Percentiles rank a stretch among this genome's conserved stretches.
Conservation (phyloP, 78 protist species). For the Emiliania huxleyi region DNA sequence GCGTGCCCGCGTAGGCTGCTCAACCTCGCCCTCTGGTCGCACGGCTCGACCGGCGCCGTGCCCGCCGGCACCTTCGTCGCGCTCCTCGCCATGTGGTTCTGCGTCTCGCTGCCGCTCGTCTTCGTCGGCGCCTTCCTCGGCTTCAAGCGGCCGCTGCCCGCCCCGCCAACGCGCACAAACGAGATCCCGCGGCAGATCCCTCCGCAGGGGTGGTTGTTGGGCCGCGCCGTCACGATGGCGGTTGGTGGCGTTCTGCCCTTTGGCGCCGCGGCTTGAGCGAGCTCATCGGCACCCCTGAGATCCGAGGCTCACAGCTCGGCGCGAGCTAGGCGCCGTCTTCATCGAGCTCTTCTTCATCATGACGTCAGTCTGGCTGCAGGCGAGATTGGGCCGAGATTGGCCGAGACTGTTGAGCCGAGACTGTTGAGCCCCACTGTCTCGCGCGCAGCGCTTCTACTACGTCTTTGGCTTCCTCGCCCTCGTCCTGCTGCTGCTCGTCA, state of each 20-base stretch:
- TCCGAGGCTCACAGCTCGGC: constrained; percentile 76
- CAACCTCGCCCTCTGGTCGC: constrained; percentile 55
- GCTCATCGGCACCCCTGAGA: constrained; percentile 67
- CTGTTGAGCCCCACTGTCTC: constrained; percentile 40
- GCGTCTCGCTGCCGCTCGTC: constrained; percentile 90
- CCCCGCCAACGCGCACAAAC: neutral
- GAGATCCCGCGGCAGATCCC: constrained; percentile 54
- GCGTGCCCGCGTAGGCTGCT: constrained; percentile 75
- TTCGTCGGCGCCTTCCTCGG: constrained; percentile 90
- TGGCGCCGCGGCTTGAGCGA: constrained; percentile 74
- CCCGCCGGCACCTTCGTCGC: constrained; percentile 66
- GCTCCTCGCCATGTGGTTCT: constrained; percentile 84
- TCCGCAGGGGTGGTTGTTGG: constrained; percentile 45
- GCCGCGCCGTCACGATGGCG: neutral
- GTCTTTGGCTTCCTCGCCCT: too few relatives aligned
- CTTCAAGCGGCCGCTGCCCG: neutral
- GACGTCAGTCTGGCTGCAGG: too few relatives aligned
- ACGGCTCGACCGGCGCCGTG: constrained; percentile 54
- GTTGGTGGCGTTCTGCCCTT: constrained; percentile 72
- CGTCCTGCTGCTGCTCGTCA: too few relatives aligned
- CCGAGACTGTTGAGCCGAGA: constrained; percentile 88
- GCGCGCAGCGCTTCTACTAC: too few relatives aligned
- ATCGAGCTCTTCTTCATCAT: too few relatives aligned
- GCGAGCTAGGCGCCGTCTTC: constrained; percentile 87
- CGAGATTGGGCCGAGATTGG: too few relatives aligned